phyloP scores from a whole-genome alignment of 352 stramenopile species.

The Hyaloperonospora brassicae region DNA sequence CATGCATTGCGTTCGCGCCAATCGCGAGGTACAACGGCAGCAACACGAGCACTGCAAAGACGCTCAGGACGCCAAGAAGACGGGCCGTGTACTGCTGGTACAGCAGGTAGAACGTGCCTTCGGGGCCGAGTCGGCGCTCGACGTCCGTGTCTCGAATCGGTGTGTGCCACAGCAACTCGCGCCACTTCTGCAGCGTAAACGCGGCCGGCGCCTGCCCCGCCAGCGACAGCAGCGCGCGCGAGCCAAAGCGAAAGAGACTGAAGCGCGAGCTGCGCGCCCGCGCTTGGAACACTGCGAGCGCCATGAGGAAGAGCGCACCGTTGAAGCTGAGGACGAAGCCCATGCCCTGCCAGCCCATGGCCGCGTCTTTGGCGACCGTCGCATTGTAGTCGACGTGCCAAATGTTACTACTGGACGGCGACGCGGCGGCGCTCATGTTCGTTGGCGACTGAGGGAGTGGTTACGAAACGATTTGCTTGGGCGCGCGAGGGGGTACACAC shows the following conservation, averaged over 20 bases:
- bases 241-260: constrained; percentile 61
- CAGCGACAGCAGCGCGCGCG: constrained; percentile 36
- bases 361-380: constrained; percentile 57
- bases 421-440: neutral
- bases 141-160: constrained; percentile 61
- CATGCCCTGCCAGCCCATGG: constrained; percentile 74
- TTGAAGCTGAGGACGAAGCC: constrained; percentile 72
- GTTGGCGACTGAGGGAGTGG: too few species aligned
- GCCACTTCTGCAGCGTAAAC: constrained; percentile 62
- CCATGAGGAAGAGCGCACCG: constrained; percentile 52
- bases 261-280: constrained; percentile 60
- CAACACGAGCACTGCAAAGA: constrained; percentile 57
- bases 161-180: constrained; percentile 59
- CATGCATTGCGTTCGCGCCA: constrained; percentile 29
- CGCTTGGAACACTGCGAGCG: constrained; percentile 59
- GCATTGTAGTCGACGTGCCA: constrained; percentile 80
- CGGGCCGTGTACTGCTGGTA: constrained; percentile 74
- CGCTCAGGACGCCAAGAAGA: constrained; percentile 50
- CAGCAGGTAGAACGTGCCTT: constrained; percentile 79
- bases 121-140: constrained; percentile 53
- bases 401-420: constrained; percentile 42
- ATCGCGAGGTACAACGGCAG: constrained; percentile 68
- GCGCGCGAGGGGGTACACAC: too few species aligned
- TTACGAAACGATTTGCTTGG: too few species aligned
- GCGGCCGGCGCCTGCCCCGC: constrained; percentile 22